Percentiles rank a stretch among this genome's conserved stretches.
Evolutionary conservation across 129 eudicot genomes (phyloP).

Genomic region (Flaveria brownii): DNA sequence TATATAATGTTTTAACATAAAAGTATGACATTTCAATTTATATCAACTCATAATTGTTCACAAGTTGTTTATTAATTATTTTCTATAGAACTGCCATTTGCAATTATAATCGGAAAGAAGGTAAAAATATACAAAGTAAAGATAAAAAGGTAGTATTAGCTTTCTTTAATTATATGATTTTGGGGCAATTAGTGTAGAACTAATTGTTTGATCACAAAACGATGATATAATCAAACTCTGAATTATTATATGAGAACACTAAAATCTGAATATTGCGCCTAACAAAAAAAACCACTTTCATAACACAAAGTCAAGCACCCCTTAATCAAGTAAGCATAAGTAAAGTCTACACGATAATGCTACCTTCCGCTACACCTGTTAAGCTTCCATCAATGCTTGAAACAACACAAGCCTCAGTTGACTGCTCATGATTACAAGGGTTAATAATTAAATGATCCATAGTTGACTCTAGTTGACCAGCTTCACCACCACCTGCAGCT

Average conservation of each 20-base stretch:
- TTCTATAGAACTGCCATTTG: not conserved
- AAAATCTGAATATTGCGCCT: not conserved
- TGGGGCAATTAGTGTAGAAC: not conserved
- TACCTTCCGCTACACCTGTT: conserved; percentile 20
- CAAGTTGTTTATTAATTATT: not conserved
- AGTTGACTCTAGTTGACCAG: not conserved
- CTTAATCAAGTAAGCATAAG: not conserved
- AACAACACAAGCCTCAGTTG: not conserved
- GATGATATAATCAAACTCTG: not conserved
- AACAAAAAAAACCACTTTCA: not conserved
- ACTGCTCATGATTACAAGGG: not conserved
- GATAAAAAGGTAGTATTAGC: no score
- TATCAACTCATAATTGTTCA: not conserved
- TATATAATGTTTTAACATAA: not conserved
- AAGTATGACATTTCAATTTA: not conserved
- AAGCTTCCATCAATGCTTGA: conserved; percentile 10
- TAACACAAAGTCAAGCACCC: not conserved
- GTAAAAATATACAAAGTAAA: not conserved
- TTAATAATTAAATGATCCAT: not conserved
- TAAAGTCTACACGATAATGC: not conserved
- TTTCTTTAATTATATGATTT: not conserved
- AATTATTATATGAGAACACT: not conserved
- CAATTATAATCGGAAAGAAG: not conserved
- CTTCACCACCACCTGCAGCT: conserved; percentile 19
- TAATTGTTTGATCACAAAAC: not conserved